Evolutionary conservation across 2,329 filamentous ascomycete genomes (phyloP).

Genomic region (Penicillium sp.): DNA sequence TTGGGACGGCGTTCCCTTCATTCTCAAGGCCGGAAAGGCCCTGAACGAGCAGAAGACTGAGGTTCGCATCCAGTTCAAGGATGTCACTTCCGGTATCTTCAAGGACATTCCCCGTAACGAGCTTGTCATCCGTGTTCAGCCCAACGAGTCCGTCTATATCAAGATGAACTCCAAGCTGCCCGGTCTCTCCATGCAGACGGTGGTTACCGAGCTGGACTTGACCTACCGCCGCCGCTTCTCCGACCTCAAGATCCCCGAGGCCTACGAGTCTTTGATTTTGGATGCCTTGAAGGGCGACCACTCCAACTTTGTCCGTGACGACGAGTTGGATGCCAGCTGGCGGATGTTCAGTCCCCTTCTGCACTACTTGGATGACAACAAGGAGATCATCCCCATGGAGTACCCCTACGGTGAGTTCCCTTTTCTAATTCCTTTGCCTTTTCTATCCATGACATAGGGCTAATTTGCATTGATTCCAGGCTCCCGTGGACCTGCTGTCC

Average conservation of each 20-base stretch:
- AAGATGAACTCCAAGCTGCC: slow-evolving; percentile 99
- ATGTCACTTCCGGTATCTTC: slow-evolving; percentile 98
- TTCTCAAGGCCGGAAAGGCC: slow-evolving; percentile 98
- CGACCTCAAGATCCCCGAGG: slow-evolving; percentile 98
- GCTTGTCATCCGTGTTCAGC: slow-evolving; percentile 97
- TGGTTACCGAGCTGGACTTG: slow-evolving; percentile 95
- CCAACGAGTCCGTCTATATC: slow-evolving; percentile 99
- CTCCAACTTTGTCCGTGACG: slow-evolving; percentile 97
- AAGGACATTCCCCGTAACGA: slow-evolving; percentile 99
- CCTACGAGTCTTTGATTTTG: slow-evolving; percentile 95
- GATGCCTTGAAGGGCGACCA: slow-evolving; percentile 98
- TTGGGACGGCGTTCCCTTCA: slow-evolving; percentile 99
- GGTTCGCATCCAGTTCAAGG: slow-evolving; percentile 98
- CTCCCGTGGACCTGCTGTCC: slow-evolving; percentile 89
- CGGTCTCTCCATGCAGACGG: slow-evolving; percentile 98
- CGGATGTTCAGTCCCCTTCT: slow-evolving; percentile 96
- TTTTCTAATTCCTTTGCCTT: not conserved
- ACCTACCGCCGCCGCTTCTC: slow-evolving; percentile 98
- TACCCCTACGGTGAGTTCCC: slow-evolving; percentile 89
- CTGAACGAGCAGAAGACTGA: slow-evolving; percentile 99
- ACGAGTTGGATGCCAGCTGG: slow-evolving; percentile 97
- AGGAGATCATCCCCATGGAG: slow-evolving; percentile 99
- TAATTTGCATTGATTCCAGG: slow-evolving; percentile 53
- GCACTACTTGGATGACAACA: slow-evolving; percentile 98
- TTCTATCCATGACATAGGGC: not conserved